Base-by-base conservation (phyloP, 2,329 filamentous ascomycete species). In the Aspergillus niger region DNA sequence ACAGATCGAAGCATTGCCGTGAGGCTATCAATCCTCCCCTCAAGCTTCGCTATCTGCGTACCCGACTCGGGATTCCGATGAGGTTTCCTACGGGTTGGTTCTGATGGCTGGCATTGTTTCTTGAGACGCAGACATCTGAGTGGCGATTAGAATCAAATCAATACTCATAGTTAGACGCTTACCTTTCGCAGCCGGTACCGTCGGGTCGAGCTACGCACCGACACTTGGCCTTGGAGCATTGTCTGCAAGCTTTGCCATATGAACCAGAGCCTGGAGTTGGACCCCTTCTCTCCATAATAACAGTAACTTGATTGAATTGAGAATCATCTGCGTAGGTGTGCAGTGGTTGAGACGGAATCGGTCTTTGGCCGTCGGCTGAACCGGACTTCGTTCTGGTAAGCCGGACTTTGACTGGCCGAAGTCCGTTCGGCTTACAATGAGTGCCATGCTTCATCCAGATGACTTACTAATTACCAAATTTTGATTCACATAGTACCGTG, bases 231-330 rank as follows among this genome's bases (percentile, higher is more conserved):
- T 55, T 55, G 38, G 38, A 41, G 5, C 52, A 55, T 17, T 43
- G 36, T 3, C 22, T 55, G 38, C 36, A 43, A 26, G 36, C 38
- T 7, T 55, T 55, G n/a, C 52, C 52, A 13, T 39, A 55, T 36
- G 52, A 55, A 24, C 36, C 52, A 8, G 52, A 55, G 38, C 52
- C 52, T 15, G 52, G 52, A 7, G 47, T 49, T 17, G 52, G 52
- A 24, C 38, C 52, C 44, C 52, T 38, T 3, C 20, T 55, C 38
- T 55, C 52, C 52, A 55, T 55, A 2, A 3, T 13, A 17, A 11
- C 11, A 44, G 2, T 15, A 5, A 17, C 24, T 5, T 5, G 10
- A 7, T 28, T 30, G 10, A 55, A 24, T 11, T 30, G 8, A 1
- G 15, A 30, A 49, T 49, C 8, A 28, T 13, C 3, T 13, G 30